Base-by-base conservation (phyloP, 2,329 filamentous ascomycete species). In the Cercospora zeina region DNA sequence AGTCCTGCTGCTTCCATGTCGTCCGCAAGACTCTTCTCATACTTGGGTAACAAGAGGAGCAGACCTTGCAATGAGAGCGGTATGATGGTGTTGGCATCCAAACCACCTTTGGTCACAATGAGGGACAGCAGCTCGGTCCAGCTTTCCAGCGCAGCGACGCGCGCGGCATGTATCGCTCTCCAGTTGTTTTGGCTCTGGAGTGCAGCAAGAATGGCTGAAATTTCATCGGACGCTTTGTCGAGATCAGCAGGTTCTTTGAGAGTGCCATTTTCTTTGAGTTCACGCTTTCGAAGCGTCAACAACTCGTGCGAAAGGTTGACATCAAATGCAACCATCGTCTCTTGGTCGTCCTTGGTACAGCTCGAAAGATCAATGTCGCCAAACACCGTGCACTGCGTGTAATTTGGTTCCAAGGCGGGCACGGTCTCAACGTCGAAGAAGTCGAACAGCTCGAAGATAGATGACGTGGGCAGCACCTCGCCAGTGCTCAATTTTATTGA, bases 361-460 rank as follows among this genome's bases (percentile, higher is more conserved):
- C 84, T 78, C 3, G 83, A 81, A 53, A 96, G 77, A 67, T 93
- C 86, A 24, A 96, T 74, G 45, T 87, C 86, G 16, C 79, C 78
- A 64, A 93, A 88, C 64, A 84, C 84, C 42, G 80, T 77, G 19
- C 89, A 65, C 27, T 64, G 59, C n/a, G 62, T 51, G 14, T 78
- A 4, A 87, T 85, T 58, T 27, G 70, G 67, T 19, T 69, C 68
- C 2, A 83, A 75, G 1, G 82, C 72, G 61, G 76, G 74, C 0
- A 78, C 76, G 39, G 87, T 80, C 53, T 85, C 81, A 10, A 89
- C 76, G 64, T 90, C 87, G 73, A 95, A 84, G 71, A 97, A 97
- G 76, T 99, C 95, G 70, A 96, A 95, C 21, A 97, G 82, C 67
- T 97, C 92, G 71, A 97, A 96, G 6, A 97, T 84, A 3, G 89